Base-by-base conservation (phyloP, 441 rosid species). In the Pelargonium citronellum region DNA sequence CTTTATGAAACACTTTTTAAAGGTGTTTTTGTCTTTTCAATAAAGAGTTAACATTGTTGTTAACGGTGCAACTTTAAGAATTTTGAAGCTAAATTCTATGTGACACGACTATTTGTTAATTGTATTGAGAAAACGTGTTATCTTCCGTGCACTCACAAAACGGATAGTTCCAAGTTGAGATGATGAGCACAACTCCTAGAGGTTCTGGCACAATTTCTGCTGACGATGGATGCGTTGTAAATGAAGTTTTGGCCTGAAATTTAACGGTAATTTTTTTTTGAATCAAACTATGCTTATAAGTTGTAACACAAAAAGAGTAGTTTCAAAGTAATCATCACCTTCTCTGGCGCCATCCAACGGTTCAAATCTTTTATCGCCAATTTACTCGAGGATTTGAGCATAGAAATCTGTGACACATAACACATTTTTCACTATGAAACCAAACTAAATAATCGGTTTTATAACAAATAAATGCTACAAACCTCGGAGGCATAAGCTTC, bases 151-250 rank as follows among this genome's bases (percentile, higher is more conserved):
- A 22, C 64, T 60, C 85, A 89, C 96, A 19, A 30, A 91, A 86
- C 0, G 96, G 97, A 71, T 77, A 91, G 67, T 91, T 93, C 97
- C 98, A 91, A 8, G 98, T 77, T 9, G 98, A 89, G 71, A 93
- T 87, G 71, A 93, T 79, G 80, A 91, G 66, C 17, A 88, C 95
- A 69, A 86, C 87, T 37, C 98, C 98, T 7, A 91, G 80, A 24
- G 98, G 97, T 77, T 93, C 98, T 0, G 95, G 76, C 4, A 88
- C 81, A 30, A 91, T 89, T 79, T 89, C 89, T 2, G 98, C 97
- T 5, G 95, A 86, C 1, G 96, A 86, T 10, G 97, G 98, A 80
- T 80, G 91, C 19, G 92, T 88, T 67, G 88, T 66, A 13, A 87
- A 22, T 9, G 91, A 75, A 60, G 96, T 91, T 75, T 87, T 80